Base-by-base conservation (phyloP, 768 basidiomycete genomes). In the Inosperma sp. region DNA sequence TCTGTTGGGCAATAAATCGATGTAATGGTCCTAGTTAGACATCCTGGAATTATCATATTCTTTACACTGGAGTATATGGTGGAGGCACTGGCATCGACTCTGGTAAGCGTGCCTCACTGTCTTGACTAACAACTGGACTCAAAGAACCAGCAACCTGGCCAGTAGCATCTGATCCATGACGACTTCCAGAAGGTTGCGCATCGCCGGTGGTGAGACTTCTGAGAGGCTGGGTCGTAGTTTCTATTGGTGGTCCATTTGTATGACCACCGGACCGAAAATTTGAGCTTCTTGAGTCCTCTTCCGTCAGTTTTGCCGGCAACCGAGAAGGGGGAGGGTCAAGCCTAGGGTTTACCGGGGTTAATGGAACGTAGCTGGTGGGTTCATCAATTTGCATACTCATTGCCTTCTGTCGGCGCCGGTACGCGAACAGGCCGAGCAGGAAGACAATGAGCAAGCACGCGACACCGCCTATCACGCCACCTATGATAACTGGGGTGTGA, bases 81-180 rank as follows among this genome's bases (percentile, higher is more conserved):
- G 9, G 12, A 25, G 16, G 26, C 26, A 7, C 9, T 5, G 31
- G 45, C 7, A 12, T 6, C 31, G 29, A 26, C 17, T 10, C n/a
- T 22, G 45, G 45, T 25, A 47, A 22, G 5, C 51, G 51, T n/a
- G 31, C 39, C 10, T 44, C 51, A 13, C 51, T 52, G 36, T 52
- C 51, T 40, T 26, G n/a, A 19, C 39, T 33, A 37, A 52, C 23
- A 30, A 52, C 44, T 10, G 45, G 16, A 9, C 5, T 19, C 25
- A 35, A 21, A 39, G 26, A 14, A 27, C 36, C 36, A 23, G 27
- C 22, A 23, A 10, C 16, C 19, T 2, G 9, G 3, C 31, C 17
- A 10, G 35, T 26, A 12, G 42, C 9, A 19, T 33, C 23, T 33
- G 33, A 7, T 8, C 6, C 13, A 33, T n/a, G 30, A 22, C 31